Evolutionary conservation across 495 filamentous ascomycete species (phyloP).

Genomic region (Elasticomyces elasticus): DNA sequence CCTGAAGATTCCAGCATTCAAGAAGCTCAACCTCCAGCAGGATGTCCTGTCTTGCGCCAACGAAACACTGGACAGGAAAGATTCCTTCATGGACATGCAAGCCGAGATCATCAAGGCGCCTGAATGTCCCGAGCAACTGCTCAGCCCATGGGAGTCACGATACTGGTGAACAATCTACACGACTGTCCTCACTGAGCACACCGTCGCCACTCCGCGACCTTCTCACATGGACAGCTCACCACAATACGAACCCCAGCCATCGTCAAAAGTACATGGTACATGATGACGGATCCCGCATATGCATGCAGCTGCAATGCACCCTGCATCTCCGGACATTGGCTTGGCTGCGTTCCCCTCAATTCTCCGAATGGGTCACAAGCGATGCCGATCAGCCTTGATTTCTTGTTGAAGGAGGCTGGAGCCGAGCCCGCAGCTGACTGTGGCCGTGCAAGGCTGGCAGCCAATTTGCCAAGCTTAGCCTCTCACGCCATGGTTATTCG

Average conservation of each 20-base stretch:
- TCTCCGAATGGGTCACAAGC: background rate
- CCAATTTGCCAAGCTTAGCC: too few relatives aligned
- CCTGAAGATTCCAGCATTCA: conserved; percentile 18
- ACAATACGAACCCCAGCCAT: background rate
- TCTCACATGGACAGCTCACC: background rate
- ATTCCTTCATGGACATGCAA: background rate
- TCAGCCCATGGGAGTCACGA: conserved; percentile 12
- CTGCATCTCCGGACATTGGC: background rate
- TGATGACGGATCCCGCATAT: background rate
- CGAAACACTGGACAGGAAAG: conserved; percentile 1
- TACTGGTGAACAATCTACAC: conserved; percentile 7
- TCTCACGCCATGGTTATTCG: too few relatives aligned
- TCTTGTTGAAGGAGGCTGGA: background rate
- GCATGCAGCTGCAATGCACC: background rate
- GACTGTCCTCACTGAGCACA: too few relatives aligned
- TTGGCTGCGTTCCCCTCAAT: background rate
- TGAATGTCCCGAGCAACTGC: background rate
- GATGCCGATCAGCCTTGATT: too few relatives aligned
- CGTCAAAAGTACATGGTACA: background rate
- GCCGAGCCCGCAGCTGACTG: background rate
- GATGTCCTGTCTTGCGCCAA: conserved; percentile 23
- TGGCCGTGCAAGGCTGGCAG: background rate
- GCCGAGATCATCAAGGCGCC: background rate
- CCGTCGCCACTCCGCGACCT: too few relatives aligned
- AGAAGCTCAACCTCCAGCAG: conserved; percentile 23